Base-by-base conservation (phyloP, 1,284 basidiomycete genomes). In the Pseudozyma sp. region DNA sequence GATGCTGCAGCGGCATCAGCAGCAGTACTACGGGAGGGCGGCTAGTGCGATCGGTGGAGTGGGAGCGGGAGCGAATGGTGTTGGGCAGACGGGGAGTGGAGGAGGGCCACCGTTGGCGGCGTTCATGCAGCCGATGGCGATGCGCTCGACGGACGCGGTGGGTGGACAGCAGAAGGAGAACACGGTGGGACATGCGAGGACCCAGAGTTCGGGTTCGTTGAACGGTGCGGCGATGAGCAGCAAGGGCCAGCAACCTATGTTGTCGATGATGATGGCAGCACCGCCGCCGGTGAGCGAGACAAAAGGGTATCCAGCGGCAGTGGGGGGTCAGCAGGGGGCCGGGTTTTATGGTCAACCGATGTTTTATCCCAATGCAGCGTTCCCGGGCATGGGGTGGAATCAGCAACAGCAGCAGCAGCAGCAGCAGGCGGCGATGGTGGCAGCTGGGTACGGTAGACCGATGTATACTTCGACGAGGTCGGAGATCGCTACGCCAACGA, bases 211-310 rank as follows among this genome's bases (percentile, higher is more conserved):
- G 0, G 55, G 54, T 5, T 57, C 58, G 31, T 11, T 54, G 19
- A 50, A 60, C 19, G 48, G 49, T 19, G 17, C 35, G 19, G 29
- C 16, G 40, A 42, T 7, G 13, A 42, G 40, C 3, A 13, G 39
- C 7, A 50, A 59, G 35, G 37, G 45, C 13, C 44, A 49, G 39
- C 60, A 59, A 49, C 68, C 68, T 1, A 75, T 71, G 73, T 39
- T 71, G 42, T 71, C 73, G 29, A 75, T 75, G 72, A 75, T 75
- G 72, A 69, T 75, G 68, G 67, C 67, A 3, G 51, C 72, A 19
- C 72, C 72, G 14, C 67, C 72, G 1, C 16, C 61, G 11, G 11
- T 43, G 4, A 43, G 8, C n/a, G 14, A 33, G 4, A 37, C 34
- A 16, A 30, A 14, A 4, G 24, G 24, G 24, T 24, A 24, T 24